These are phyloP conservation scores for Skeletonema tropicum DNA, from an alignment of 108 stramenopile species.

Conservation along the genomic window DNA sequence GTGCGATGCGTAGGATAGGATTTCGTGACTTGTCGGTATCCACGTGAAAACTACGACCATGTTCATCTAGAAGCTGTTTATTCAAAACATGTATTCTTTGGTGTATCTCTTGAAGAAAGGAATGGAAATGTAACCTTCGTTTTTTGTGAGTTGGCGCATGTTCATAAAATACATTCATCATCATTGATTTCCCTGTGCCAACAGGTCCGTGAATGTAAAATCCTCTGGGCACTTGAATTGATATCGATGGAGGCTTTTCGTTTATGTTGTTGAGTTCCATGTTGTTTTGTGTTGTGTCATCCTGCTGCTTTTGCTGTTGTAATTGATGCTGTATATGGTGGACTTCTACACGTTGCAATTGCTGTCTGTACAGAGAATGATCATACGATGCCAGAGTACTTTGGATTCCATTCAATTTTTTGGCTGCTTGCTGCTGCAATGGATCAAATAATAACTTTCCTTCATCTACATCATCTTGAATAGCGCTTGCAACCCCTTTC, in stretches of 20 bases:
- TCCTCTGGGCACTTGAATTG: conserved; percentile 69
- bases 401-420: conserved; percentile 60
- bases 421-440: conserved; percentile 60
- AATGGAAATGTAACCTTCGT: conserved; percentile 93
- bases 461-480: conserved; percentile 6
- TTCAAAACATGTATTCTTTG: conserved; percentile 78
- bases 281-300: conserved; percentile 2
- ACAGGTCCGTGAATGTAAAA: conserved; percentile 92
- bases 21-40: conserved; percentile 62
- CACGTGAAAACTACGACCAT: conserved; percentile 70
- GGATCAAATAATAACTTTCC: conserved; percentile 43
- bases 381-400: conserved; percentile 52
- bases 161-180: conserved; percentile 94
- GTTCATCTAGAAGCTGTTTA: conserved; percentile 55
- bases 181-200: conserved; percentile 95
- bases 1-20: conserved; percentile 73
- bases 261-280: not conserved
- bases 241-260: conserved; percentile 10
- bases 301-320: conserved; percentile 11
- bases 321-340: conserved; percentile 2
- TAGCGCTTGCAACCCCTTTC: not conserved
- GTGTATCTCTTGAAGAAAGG: conserved; percentile 94
- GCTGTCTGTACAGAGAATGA: conserved; percentile 14
- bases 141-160: conserved; percentile 44
- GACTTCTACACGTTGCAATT: conserved; percentile 14